Evolutionary conservation across 1,139 yeast species (phyloP).

Genomic region (Taphrina pruni): DNA sequence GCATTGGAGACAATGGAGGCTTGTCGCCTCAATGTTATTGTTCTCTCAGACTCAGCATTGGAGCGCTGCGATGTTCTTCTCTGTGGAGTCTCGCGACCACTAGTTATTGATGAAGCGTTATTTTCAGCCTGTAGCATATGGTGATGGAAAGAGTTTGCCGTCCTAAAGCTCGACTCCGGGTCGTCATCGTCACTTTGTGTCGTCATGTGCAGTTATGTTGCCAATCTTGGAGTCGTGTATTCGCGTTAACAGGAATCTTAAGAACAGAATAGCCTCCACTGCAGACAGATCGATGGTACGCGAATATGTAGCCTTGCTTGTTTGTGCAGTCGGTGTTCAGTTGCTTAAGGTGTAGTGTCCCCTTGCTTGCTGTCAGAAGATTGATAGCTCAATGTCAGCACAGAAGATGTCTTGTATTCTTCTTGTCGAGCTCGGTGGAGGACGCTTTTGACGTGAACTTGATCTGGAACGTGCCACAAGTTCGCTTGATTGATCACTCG

Average conservation of each 20-base stretch:
- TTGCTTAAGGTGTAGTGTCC: neutral
- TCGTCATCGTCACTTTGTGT: slow-evolving; percentile 15
- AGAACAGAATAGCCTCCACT: no score
- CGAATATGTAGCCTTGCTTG: neutral
- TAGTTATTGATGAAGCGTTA: neutral
- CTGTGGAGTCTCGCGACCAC: neutral
- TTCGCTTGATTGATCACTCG: no score
- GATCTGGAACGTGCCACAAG: no score
- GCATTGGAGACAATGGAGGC: slow-evolving; percentile 14
- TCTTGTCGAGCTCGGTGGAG: no score
- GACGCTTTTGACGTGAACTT: no score
- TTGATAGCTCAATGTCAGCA: neutral
- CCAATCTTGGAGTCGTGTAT: no score
- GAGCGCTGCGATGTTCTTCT: slow-evolving; percentile 20
- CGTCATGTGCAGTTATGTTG: neutral
- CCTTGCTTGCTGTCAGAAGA: slow-evolving; percentile 5
- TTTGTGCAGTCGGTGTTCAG: neutral
- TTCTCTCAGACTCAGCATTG: slow-evolving; percentile 19
- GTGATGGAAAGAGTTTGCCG: slow-evolving; percentile 33
- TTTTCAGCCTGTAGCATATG: slow-evolving; percentile 6
- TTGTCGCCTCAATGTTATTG: slow-evolving; percentile 7
- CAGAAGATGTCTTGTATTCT: no score
- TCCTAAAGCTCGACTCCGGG: slow-evolving; percentile 23
- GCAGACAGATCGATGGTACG: no score
- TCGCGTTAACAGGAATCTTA: no score